Conservation (phyloP, 108 stramenopile genomes). For the Chaetoceros tenuissimus region DNA sequence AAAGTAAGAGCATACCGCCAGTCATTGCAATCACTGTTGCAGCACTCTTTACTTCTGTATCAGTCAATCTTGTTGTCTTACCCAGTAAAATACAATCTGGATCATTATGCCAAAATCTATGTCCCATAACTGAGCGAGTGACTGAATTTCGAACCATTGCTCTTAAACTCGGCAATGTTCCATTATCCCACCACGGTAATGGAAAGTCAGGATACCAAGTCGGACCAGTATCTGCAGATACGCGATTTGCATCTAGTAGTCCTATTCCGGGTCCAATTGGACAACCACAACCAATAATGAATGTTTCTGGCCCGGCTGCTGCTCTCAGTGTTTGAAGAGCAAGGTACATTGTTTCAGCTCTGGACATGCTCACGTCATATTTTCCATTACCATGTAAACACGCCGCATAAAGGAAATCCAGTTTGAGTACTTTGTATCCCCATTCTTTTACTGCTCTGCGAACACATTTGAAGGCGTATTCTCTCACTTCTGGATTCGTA, state of each 20-base stretch:
- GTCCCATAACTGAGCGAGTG: slow-evolving; percentile 68
- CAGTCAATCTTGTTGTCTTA: slow-evolving; percentile 70
- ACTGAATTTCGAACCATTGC: slow-evolving; percentile 88
- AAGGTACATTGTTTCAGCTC: slow-evolving; percentile 84
- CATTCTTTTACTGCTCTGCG: slow-evolving; percentile 79
- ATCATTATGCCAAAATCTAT: slow-evolving; percentile 93
- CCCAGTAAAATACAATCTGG: slow-evolving; percentile 89
- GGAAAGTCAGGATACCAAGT: slow-evolving; percentile 86
- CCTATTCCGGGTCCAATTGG: slow-evolving; percentile 76
- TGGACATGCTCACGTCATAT: slow-evolving; percentile 69
- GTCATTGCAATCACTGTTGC: slow-evolving; percentile 87
- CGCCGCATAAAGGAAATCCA: slow-evolving; percentile 91
- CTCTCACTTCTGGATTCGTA: slow-evolving; percentile 75
- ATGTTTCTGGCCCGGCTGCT: slow-evolving; percentile 70
- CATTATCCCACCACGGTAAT: slow-evolving; percentile 79
- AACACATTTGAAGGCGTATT: slow-evolving; percentile 52
- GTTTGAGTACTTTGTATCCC: slow-evolving; percentile 82
- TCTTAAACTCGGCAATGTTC: slow-evolving; percentile 84
- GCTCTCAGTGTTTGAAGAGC: slow-evolving; percentile 77
- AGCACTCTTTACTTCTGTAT: slow-evolving; percentile 78
- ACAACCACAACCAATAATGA: slow-evolving; percentile 86
- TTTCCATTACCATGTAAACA: slow-evolving; percentile 82
- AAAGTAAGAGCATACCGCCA: slow-evolving; percentile 83
- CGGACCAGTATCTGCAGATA: slow-evolving; percentile 88
- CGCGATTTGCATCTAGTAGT: slow-evolving; percentile 80